Percentiles rank a stretch among this genome's conserved stretches.
phyloP scores from a whole-genome alignment of 2,329 filamentous ascomycete species.

The Parastagonospora nodorum region DNA sequence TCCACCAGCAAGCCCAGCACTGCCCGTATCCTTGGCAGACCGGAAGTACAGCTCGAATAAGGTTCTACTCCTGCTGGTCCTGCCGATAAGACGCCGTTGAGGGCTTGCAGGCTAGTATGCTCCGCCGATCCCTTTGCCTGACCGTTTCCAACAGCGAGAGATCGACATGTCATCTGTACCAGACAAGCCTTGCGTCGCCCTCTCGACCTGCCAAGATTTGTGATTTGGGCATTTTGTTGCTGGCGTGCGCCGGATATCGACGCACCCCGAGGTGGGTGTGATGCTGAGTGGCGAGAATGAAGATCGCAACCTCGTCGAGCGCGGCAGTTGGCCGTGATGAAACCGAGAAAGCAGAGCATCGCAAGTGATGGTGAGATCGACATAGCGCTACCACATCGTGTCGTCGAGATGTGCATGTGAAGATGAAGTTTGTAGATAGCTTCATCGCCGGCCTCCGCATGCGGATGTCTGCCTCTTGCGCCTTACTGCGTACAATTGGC shows the following conservation, averaged over 20 bases:
- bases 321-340: background rate
- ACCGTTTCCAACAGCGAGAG: constrained; percentile 12
- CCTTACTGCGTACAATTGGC: too few relatives aligned
- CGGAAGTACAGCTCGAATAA: constrained; percentile 9
- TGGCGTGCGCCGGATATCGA: constrained; percentile 3
- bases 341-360: background rate
- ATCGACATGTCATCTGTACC: constrained; percentile 14
- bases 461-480: too few relatives aligned
- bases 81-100: constrained; percentile 23
- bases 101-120: constrained; percentile 9
- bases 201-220: constrained; percentile 1
- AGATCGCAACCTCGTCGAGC: background rate
- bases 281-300: constrained; percentile 2
- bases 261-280: constrained; percentile 4
- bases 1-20: constrained; percentile 9
- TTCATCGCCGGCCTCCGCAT: too few relatives aligned
- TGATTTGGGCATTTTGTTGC: constrained; percentile 1
- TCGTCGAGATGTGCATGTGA: background rate
- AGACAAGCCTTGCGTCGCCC: constrained; percentile 3
- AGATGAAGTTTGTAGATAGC: too few relatives aligned
- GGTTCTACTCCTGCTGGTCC: constrained; percentile 7
- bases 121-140: constrained; percentile 11
- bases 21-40: constrained; percentile 11
- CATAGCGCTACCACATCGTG: background rate
- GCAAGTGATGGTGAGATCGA: background rate